Percentiles rank a stretch among this genome's conserved stretches.
These are phyloP conservation scores for Mycena epipterygia DNA, from an alignment of 768 basidiomycete genomes.

Conservation along the genomic window DNA sequence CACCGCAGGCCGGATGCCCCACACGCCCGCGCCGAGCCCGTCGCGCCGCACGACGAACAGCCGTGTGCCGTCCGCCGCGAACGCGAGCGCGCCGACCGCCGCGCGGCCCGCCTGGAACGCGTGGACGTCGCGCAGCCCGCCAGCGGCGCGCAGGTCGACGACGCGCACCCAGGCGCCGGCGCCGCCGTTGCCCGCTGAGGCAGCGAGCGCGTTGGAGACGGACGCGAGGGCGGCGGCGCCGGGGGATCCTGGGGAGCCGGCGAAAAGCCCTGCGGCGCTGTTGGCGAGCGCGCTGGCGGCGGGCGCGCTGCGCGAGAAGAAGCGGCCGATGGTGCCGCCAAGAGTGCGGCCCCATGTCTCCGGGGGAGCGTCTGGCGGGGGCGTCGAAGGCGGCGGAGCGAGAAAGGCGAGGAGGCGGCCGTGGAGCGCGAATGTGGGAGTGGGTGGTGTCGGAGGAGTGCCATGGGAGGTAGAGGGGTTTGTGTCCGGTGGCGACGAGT, in stretches of 20 bases:
- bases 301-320: constrained; percentile 31
- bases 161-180: constrained; percentile 26
- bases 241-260: neutral
- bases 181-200: neutral
- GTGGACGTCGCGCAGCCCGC: constrained; percentile 13
- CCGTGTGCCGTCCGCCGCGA: constrained; percentile 21
- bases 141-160: constrained; percentile 20
- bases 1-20: constrained; percentile 6
- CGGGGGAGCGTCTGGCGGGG: constrained; percentile 44
- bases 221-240: constrained; percentile 1
- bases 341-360: constrained; percentile 19
- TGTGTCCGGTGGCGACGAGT: constrained; percentile 16
- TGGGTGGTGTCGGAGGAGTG: constrained; percentile 23
- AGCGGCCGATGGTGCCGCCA: constrained; percentile 26
- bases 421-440: constrained; percentile 26
- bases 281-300: constrained; percentile 7
- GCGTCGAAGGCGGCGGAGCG: constrained; percentile 11
- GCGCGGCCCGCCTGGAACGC: constrained; percentile 22
- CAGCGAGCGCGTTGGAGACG: neutral
- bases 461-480: neutral
- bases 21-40: constrained; percentile 30
- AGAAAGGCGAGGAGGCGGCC: constrained; percentile 36
- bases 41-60: constrained; percentile 30
- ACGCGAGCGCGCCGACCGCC: constrained; percentile 19
- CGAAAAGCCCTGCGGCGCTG: neutral